Conservation (phyloP, 2,329 filamentous ascomycete genomes). For the Penicillium decumbens region DNA sequence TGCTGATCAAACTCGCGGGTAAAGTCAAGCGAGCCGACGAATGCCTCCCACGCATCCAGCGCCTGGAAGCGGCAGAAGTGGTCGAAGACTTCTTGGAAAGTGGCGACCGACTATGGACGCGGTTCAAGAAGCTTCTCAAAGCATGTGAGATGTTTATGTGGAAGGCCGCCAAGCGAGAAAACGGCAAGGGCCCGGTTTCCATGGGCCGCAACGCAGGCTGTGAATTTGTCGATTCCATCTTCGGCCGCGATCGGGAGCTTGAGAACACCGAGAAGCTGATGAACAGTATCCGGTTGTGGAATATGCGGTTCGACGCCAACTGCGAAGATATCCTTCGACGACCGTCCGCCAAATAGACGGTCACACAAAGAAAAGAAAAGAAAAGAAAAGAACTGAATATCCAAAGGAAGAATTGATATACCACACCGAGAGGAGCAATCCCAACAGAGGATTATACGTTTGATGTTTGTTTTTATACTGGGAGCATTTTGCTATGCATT, state of each 20-base stretch:
- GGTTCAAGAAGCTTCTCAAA: slow-evolving; percentile 81
- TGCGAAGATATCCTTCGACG: slow-evolving; percentile 77
- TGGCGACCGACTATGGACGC: slow-evolving; percentile 79
- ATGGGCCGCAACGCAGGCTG: slow-evolving; percentile 89
- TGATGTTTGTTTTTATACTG: slow-evolving; percentile 9
- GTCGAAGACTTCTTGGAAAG: slow-evolving; percentile 86
- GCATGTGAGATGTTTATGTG: slow-evolving; percentile 93
- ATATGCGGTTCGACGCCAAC: slow-evolving; percentile 90
- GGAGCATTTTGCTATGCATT: slow-evolving; percentile 32
- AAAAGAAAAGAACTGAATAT: neutral
- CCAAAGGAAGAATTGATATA: neutral
- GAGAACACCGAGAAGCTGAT: slow-evolving; percentile 90
- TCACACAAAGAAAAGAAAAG: neutral
- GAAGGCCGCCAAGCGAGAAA: slow-evolving; percentile 72
- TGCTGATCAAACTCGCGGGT: slow-evolving; percentile 87
- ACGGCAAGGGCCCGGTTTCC: slow-evolving; percentile 57
- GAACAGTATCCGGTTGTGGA: slow-evolving; percentile 82
- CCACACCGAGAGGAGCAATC: slow-evolving; percentile 5
- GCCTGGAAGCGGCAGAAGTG: slow-evolving; percentile 68
- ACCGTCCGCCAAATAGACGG: slow-evolving; percentile 40
- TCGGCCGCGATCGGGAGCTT: slow-evolving; percentile 83
- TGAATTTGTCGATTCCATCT: slow-evolving; percentile 94
- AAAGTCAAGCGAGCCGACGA: slow-evolving; percentile 91
- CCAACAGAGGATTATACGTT: slow-evolving; percentile 13
- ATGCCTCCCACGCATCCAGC: slow-evolving; percentile 66